Evolutionary conservation across 2,329 filamentous ascomycete genomes (phyloP), one percentile per base, ranked within the genome.

Genomic region (Sclerotinia spermophila): DNA sequence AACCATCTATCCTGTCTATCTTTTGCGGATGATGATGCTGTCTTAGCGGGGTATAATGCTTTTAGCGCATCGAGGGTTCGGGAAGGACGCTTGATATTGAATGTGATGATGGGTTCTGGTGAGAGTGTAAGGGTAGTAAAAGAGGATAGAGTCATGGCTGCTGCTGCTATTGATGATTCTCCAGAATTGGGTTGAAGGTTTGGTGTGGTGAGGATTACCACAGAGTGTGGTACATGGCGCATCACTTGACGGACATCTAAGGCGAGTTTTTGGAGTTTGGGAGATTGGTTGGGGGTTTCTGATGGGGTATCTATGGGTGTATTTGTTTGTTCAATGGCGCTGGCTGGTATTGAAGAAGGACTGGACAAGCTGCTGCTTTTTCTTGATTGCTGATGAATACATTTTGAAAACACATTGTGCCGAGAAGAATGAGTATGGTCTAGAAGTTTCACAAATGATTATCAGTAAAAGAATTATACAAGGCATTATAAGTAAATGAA

Each of bases 81-180:
- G 1, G 77, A 79, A 11, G 78, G 78, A n/a, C 64, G 69, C 30
- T 74, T 72, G 60, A 79, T 77, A 48, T 80, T 80, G 70, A 80
- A 79, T 24, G 77, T 76, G n/a, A 79, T 69, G 15, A 78, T 75
- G 8, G 79, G 78, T 11, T 70, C 51, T 7, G 77, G 77, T n/a
- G 72, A 72, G 13, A 80, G 71, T 2, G 77, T 75, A 3, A 79
- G 68, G 11, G 77, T 77, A 1, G 74, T 78, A 67, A 80, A 78
- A 6, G 79, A 79, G 7, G 79, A 80, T n/a, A 80, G 56, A 13
- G 78, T 77, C 74, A 79, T 79, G 10, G 76, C 77, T 40, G 45
- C 75, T 68, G 51, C 67, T 71, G 15, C 69, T 44, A 21, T 27
- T 68, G 30, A 38, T 51, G 30, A 30, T 66, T 24, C 17, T 13